A percentile compares a stretch with the other conserved stretches of the same genome.
These are phyloP conservation scores for Coprinopsis sp. DNA, from an alignment of 768 basidiomycete genomes.

Conservation along the genomic window DNA sequence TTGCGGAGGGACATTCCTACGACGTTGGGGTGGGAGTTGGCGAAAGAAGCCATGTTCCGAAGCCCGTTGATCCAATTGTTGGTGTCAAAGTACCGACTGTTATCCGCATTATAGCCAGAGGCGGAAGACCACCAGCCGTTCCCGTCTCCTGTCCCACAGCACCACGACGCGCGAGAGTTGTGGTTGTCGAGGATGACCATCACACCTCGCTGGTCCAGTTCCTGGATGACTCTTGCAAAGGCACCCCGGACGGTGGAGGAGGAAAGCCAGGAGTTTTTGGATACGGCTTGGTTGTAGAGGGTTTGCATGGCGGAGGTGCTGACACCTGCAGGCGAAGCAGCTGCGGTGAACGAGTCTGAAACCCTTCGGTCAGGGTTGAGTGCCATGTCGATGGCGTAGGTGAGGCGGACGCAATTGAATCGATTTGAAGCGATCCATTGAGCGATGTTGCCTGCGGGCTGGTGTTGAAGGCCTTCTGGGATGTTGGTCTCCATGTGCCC, in stretches of 20 bases:
- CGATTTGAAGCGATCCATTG: constrained; percentile 16
- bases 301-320: constrained; percentile 9
- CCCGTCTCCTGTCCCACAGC: constrained; percentile 16
- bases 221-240: constrained; percentile 15
- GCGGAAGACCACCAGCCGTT: constrained; percentile 18
- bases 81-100: constrained; percentile 16
- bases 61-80: constrained; percentile 17
- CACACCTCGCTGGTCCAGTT: constrained; percentile 7
- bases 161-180: constrained; percentile 17
- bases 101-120: constrained; percentile 16
- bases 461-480: constrained; percentile 17
- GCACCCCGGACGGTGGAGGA: constrained; percentile 12
- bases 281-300: constrained; percentile 11
- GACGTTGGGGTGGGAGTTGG: constrained; percentile 13
- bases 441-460: constrained; percentile 15
- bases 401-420: constrained; percentile 20
- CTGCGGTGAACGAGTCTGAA: constrained; percentile 14
- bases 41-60: constrained; percentile 13
- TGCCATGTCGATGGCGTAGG: constrained; percentile 18
- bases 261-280: constrained; percentile 15
- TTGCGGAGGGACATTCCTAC: constrained; percentile 19
- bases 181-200: constrained; percentile 19
- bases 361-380: constrained; percentile 15
- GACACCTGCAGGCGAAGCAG: constrained; percentile 14
- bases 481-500: constrained; percentile 16